These are phyloP conservation scores for Cercospora citrullina DNA, from an alignment of 2,329 filamentous ascomycete genomes.

Conservation along the genomic window DNA sequence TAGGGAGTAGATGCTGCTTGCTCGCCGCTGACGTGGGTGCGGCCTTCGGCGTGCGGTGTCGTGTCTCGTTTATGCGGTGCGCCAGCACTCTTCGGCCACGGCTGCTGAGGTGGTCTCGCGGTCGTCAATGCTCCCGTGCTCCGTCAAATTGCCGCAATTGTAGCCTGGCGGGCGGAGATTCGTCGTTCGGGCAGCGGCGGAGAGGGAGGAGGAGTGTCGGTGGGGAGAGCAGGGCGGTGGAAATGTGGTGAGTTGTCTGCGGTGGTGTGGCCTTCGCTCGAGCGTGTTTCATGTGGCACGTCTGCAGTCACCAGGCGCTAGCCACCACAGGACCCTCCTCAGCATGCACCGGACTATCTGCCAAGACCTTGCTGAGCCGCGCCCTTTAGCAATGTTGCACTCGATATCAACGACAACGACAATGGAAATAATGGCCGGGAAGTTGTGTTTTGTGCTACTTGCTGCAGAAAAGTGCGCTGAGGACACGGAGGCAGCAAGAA, in stretches of 20 bases:
- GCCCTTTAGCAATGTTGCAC: background rate
- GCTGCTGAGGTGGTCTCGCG: background rate
- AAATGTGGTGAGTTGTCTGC: background rate
- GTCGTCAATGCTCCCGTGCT: slow-evolving; percentile 6
- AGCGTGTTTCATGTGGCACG: background rate
- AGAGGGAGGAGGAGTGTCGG: background rate
- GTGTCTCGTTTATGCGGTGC: background rate
- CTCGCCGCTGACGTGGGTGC: background rate
- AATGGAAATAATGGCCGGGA: background rate
- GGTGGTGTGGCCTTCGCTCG: background rate
- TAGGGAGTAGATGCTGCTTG: background rate
- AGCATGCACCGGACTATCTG: background rate
- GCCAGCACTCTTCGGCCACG: background rate
- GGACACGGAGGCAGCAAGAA: background rate
- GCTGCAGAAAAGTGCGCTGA: background rate
- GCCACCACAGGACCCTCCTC: background rate
- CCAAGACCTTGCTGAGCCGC: background rate
- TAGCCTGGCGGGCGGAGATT: background rate
- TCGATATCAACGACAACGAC: background rate
- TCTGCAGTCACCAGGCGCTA: background rate
- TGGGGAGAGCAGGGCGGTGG: background rate
- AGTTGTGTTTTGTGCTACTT: background rate
- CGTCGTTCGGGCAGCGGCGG: background rate
- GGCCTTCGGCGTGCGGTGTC: background rate
- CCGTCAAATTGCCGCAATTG: background rate